These are phyloP conservation scores for Melaleuca alternifolia DNA, from an alignment of 345 rosid genomes.

Conservation along the genomic window DNA sequence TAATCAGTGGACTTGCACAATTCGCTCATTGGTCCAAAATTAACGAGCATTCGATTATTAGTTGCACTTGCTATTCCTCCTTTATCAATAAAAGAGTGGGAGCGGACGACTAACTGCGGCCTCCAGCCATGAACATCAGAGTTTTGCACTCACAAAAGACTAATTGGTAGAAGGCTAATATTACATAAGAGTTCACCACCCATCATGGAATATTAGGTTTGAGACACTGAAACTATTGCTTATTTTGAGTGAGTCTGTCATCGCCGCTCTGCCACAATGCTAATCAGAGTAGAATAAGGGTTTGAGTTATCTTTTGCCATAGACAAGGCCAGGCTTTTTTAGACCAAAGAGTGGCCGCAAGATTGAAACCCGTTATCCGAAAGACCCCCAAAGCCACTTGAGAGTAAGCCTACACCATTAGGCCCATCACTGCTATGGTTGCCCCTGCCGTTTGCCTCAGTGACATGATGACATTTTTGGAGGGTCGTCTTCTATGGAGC, in stretches of 20 bases:
- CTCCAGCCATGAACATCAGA: background rate
- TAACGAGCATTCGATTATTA: background rate
- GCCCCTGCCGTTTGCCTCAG: background rate
- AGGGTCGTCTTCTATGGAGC: background rate
- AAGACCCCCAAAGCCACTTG: background rate
- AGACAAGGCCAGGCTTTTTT: background rate
- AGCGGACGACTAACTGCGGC: background rate
- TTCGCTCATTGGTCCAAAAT: background rate
- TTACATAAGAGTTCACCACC: too few relatives aligned
- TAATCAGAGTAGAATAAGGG: background rate
- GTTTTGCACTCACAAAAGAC: background rate
- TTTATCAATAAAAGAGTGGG: background rate
- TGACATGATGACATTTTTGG: background rate
- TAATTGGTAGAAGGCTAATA: too few relatives aligned
- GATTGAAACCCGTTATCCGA: background rate
- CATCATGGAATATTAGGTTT: background rate
- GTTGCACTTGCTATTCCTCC: background rate
- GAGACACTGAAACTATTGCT: background rate
- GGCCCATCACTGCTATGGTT: background rate
- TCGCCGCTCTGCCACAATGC: rapidly evolving
- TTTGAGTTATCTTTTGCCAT: background rate
- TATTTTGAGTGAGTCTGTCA: background rate
- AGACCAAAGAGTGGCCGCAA: background rate
- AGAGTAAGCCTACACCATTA: background rate
- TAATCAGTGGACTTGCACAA: background rate